phyloP scores from a whole-genome alignment of 192 early-diverging fungal species.

The Backusella australiensis region DNA sequence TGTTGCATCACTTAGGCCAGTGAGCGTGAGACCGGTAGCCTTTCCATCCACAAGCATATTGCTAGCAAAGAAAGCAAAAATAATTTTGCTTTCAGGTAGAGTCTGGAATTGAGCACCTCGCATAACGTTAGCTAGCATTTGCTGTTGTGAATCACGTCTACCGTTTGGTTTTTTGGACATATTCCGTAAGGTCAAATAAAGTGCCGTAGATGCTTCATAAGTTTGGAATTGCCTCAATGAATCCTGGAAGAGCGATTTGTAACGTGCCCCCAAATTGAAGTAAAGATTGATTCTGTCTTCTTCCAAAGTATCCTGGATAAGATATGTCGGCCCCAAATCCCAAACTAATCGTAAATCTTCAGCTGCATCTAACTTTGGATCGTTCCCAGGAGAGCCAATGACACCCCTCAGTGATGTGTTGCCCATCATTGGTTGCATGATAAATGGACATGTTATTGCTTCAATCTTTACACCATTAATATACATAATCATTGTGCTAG shows the following conservation, averaged over 20 bases:
- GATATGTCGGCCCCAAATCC: constrained; percentile 65
- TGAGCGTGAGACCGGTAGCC: constrained; percentile 26
- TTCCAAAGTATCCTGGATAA: constrained; percentile 62
- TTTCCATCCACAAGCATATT: constrained; percentile 44
- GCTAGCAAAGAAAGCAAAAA: constrained; percentile 57
- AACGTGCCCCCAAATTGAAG: constrained; percentile 63
- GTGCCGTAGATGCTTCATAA: constrained; percentile 58
- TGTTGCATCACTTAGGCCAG: constrained; percentile 35
- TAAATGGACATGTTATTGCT: constrained; percentile 54
- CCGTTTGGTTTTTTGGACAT: constrained; percentile 8
- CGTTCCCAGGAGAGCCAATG: constrained; percentile 36
- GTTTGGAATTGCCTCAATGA: constrained; percentile 63
- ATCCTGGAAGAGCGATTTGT: constrained; percentile 64
- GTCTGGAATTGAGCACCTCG: constrained; percentile 44
- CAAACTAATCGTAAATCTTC: constrained; percentile 40
- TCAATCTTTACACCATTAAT: constrained; percentile 61
- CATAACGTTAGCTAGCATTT: constrained; percentile 52
- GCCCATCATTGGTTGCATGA: constrained; percentile 34
- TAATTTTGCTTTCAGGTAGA: constrained; percentile 61
- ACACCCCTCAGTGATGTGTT: constrained; percentile 37
- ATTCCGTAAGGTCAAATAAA: constrained; percentile 46
- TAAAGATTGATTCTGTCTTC: constrained; percentile 55
- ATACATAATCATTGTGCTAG: constrained; percentile 54
- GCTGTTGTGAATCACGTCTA: constrained; percentile 39
- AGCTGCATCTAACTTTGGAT: not conserved